Evolutionary conservation across 495 filamentous ascomycete species (phyloP).

Genomic region (Lentithecium fluviatile): DNA sequence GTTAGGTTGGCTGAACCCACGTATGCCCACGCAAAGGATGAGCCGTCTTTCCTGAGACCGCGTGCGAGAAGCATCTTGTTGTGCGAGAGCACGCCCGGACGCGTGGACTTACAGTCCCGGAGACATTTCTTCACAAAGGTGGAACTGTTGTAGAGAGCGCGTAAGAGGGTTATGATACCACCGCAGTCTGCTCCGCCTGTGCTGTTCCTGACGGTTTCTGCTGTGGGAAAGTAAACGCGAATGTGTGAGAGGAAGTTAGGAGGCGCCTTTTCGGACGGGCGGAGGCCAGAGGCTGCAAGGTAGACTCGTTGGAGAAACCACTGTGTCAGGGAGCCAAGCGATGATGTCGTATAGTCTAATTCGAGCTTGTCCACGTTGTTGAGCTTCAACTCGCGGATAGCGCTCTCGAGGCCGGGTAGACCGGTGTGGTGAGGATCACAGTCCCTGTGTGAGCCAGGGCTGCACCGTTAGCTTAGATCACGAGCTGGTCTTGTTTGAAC

Average conservation of each 20-base stretch:
- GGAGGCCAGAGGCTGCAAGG: constrained; percentile 65
- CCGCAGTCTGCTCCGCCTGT: constrained; percentile 56
- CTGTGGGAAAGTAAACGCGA: constrained; percentile 80
- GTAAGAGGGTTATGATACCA: constrained; percentile 78
- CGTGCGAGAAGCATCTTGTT: constrained; percentile 78
- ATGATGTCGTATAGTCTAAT: constrained; percentile 61
- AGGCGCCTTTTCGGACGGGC: constrained; percentile 19
- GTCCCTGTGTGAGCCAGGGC: constrained; percentile 49
- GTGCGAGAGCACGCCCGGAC: constrained; percentile 77
- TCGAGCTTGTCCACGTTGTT: constrained; percentile 31
- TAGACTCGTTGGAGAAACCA: constrained; percentile 71
- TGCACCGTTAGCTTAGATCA: neutral
- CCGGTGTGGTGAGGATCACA: constrained; percentile 62
- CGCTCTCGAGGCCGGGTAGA: constrained; percentile 64
- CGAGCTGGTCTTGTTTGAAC: neutral
- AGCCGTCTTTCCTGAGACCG: constrained; percentile 39
- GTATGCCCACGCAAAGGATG: constrained; percentile 66
- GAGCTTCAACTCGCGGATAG: constrained; percentile 59
- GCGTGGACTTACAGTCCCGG: constrained; percentile 68
- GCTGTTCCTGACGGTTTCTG: constrained; percentile 65
- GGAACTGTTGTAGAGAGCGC: constrained; percentile 61
- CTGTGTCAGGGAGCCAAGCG: constrained; percentile 70
- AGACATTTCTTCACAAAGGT: constrained; percentile 70
- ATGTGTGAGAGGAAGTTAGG: constrained; percentile 54
- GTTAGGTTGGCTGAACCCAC: constrained; percentile 91